Base-by-base conservation (phyloP, 176 grass and related monocot genomes). In the Oryza meyeriana region DNA sequence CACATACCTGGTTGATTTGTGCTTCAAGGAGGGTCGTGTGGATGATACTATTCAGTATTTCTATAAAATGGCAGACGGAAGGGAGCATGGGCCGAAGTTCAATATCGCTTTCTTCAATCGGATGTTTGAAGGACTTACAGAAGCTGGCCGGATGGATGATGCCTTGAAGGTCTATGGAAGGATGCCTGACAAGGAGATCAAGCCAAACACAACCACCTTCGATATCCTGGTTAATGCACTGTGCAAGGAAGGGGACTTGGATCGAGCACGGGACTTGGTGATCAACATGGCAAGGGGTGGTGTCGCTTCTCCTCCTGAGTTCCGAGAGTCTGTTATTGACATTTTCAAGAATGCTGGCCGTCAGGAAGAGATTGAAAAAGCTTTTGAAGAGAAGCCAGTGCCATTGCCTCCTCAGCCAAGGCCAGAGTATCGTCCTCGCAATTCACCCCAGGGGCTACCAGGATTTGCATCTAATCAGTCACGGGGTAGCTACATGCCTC, bases 81-180 rank as follows among this genome's bases (percentile, higher is more conserved):
- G 70, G 61, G 80, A 87, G 45, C 79, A 81, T 81, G 85, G 88
- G 4, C 88, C 88, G 7, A 90, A 42, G 78, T 86, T 90, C 29
- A 90, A 90, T 72, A 77, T 87, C 1, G 79, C 76, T 48, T 90
- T 90, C 71, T 90, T 87, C 72, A 91, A 91, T 63, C 84, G 87
- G 75, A 79, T 91, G 77, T 88, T 88, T 78, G 72, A 85, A 61
- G 89, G 89, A 26, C 73, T 91, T 74, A 62, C 80, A 5, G 84
- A 91, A 75, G 86, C 83, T 71, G 89, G 86, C 12, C 64, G 65
- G 61, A 61, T 89, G 25, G 72, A 87, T 71, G 74, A 92, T 32
- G 90, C 90, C 24, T 47, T 92, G 39, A 81, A 92, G 83, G 85
- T 92, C 17, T 92, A 89, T 1, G 87, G 74, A 44, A 92, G 82